Evolutionary conservation across 2,329 filamentous ascomycete genomes (phyloP).

Genomic region (Escovopsis sp.): DNA sequence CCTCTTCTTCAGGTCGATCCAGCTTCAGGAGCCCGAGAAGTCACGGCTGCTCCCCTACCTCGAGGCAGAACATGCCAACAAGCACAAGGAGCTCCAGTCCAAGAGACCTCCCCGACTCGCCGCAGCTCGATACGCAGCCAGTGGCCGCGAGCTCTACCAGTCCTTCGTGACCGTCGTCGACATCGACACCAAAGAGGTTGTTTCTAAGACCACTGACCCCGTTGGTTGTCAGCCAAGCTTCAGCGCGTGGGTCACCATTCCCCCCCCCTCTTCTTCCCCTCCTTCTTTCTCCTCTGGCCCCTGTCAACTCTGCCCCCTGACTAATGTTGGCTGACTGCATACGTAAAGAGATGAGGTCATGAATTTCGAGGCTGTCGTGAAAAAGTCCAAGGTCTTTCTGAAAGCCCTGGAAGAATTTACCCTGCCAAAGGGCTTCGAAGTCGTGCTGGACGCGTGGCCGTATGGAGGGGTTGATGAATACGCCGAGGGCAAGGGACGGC

Average conservation of each 20-base stretch:
- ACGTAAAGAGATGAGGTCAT: conserved; percentile 22
- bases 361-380: conserved; percentile 24
- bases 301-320: not conserved
- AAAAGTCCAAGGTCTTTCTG: conserved; percentile 29
- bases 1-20: conserved; percentile 41
- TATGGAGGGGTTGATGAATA: conserved; percentile 35
- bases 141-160: conserved; percentile 16
- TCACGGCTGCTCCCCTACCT: conserved; percentile 42
- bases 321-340: not conserved
- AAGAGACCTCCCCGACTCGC: conserved; percentile 30
- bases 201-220: conserved; percentile 11
- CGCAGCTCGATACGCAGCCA: conserved; percentile 29
- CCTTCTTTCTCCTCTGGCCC: not conserved
- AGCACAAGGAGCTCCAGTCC: conserved; percentile 22
- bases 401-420: conserved; percentile 30
- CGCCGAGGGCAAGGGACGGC: conserved; percentile 21
- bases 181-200: conserved; percentile 16
- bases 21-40: conserved; percentile 47
- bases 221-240: conserved; percentile 22
- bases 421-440: conserved; percentile 27
- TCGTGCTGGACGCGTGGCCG: conserved; percentile 48
- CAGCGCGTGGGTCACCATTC: conserved; percentile 12
- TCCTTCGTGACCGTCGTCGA: conserved; percentile 25
- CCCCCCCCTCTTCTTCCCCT: not conserved
- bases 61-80: conserved; percentile 43